These are phyloP conservation scores for Populus ilicifolia DNA, from an alignment of 345 rosid species.

Conservation along the genomic window DNA sequence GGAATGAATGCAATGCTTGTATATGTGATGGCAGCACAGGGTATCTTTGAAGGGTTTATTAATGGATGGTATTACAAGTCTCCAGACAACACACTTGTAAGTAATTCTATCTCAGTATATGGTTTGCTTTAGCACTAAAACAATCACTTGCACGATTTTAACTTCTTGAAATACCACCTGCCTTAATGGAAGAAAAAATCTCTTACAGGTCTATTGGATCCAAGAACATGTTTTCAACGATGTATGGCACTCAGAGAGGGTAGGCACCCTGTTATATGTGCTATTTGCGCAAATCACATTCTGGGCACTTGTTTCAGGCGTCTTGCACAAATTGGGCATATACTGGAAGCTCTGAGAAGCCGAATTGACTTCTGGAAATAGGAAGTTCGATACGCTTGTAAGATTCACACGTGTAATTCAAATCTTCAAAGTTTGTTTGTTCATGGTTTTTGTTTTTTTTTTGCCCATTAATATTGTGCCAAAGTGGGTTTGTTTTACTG, in stretches of 20 bases:
- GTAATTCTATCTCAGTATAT: constrained; percentile 1
- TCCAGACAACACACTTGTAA: constrained; percentile 47
- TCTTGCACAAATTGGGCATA: constrained; percentile 49
- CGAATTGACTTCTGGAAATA: neutral
- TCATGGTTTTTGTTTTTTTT: too few species aligned
- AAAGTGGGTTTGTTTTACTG: too few species aligned
- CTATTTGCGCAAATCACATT: constrained; percentile 53
- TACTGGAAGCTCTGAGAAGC: constrained; percentile 53
- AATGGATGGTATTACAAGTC: constrained; percentile 61
- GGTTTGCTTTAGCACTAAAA: neutral
- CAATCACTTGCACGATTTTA: neutral
- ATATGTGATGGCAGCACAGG: constrained; percentile 62
- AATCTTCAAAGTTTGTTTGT: too few species aligned
- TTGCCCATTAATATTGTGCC: too few species aligned
- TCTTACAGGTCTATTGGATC: constrained; percentile 52
- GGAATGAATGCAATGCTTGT: constrained; percentile 75
- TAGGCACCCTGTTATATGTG: constrained; percentile 53
- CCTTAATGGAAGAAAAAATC: neutral
- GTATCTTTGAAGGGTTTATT: constrained; percentile 51
- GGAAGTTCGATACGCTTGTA: neutral
- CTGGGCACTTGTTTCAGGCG: constrained; percentile 52
- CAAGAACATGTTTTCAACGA: constrained; percentile 44
- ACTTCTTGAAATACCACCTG: neutral
- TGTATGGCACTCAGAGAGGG: constrained; percentile 52
- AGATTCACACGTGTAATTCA: too few species aligned